Evolutionary conservation across 805 yeast species (phyloP).

Genomic region (baker's yeast (Saccharomyces cerevisiae)): DNA sequence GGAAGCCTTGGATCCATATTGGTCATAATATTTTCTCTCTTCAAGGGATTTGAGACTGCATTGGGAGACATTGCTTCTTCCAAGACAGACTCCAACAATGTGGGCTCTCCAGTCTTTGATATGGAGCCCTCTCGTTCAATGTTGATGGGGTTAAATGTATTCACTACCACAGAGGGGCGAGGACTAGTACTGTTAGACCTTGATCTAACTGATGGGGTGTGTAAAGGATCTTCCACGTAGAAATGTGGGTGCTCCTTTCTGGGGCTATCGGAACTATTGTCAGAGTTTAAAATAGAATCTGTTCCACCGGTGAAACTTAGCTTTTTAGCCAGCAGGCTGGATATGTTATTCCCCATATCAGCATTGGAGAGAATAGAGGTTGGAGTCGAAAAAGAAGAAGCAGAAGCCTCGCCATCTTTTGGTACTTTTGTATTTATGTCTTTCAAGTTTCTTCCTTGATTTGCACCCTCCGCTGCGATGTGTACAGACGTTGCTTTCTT

Average conservation of each 20-base stretch:
- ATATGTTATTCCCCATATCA: not conserved
- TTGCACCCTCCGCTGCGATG: slow-evolving; percentile 26
- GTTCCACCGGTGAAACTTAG: not conserved
- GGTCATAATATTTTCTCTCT: slow-evolving; percentile 33
- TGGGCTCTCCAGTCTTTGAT: slow-evolving; percentile 1
- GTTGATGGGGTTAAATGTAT: not conserved
- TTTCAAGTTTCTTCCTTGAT: slow-evolving; percentile 41
- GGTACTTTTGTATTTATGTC: slow-evolving; percentile 27
- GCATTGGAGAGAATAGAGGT: slow-evolving; percentile 6
- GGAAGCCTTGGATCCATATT: slow-evolving; percentile 59
- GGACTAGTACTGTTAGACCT: slow-evolving; percentile 19
- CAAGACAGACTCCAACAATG: slow-evolving; percentile 7
- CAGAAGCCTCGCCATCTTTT: slow-evolving; percentile 10
- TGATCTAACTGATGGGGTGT: slow-evolving; percentile 15
- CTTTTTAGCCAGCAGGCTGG: not conserved
- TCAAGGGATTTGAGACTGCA: slow-evolving; percentile 20
- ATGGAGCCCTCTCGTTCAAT: slow-evolving; percentile 1
- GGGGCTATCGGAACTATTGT: not conserved
- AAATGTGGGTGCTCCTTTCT: slow-evolving; percentile 68
- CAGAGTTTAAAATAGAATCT: not conserved
- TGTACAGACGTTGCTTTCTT: not conserved
- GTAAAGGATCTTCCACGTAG: slow-evolving; percentile 29
- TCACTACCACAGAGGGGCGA: slow-evolving; percentile 9
- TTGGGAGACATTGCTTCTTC: slow-evolving; percentile 6
- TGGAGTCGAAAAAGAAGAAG: slow-evolving; percentile 8